phyloP scores from a whole-genome alignment of 1,139 yeast species.

The Saccharomyces hybrid region DNA sequence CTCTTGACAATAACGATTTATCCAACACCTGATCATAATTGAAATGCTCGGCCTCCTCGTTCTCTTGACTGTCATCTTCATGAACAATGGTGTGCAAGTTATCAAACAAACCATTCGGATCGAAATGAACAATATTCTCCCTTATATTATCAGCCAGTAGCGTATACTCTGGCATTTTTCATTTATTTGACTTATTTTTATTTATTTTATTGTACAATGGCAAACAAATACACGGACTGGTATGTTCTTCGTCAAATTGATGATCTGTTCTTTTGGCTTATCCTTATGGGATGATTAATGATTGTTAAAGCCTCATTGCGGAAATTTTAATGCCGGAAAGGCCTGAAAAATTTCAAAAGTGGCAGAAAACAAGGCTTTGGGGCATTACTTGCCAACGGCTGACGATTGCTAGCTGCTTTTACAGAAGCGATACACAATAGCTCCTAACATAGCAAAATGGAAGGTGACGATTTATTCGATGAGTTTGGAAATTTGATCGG shows the following conservation, averaged over 20 bases:
- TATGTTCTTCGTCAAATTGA: no score
- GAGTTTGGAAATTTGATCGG: slow-evolving; percentile 55
- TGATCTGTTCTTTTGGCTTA: not conserved
- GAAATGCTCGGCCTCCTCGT: slow-evolving; percentile 60
- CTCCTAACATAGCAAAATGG: not conserved
- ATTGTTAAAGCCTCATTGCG: slow-evolving; percentile 1
- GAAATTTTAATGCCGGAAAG: slow-evolving; percentile 1
- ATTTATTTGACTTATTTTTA: not conserved
- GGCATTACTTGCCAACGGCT: not conserved
- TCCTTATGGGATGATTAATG: not conserved
- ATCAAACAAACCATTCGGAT: slow-evolving; percentile 23
- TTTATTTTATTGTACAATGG: not conserved
- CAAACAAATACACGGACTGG: not conserved
- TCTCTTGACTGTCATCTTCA: slow-evolving; percentile 33
- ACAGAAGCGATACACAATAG: not conserved
- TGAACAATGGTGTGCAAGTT: slow-evolving; percentile 26
- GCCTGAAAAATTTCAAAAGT: not conserved
- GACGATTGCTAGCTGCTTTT: not conserved
- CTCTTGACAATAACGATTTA: slow-evolving; percentile 51
- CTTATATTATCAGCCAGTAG: slow-evolving; percentile 18
- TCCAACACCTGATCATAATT: slow-evolving; percentile 63
- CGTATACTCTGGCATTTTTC: slow-evolving; percentile 21
- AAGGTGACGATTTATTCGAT: slow-evolving; percentile 33
- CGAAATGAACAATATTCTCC: slow-evolving; percentile 18
- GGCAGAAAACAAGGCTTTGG: not conserved